Base-by-base conservation (phyloP, 306 rosid species). In the Prunus salicina region DNA sequence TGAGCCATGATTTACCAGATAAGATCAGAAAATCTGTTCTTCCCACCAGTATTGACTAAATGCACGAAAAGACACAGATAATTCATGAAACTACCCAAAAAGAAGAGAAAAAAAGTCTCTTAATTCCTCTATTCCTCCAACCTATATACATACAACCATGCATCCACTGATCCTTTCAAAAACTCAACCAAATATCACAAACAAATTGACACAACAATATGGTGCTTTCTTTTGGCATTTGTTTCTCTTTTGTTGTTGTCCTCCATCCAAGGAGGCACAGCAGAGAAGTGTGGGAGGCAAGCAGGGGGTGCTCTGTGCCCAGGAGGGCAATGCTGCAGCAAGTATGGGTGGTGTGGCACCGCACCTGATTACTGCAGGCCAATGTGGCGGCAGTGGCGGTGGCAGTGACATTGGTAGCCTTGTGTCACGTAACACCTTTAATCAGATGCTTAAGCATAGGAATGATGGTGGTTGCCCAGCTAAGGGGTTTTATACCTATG, bases 321-420 rank as follows among this genome's bases (percentile, higher is more conserved):
- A 0, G 87, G 86, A 2, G 87, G 87, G 2, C 25, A 56, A 3
- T 88, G 92, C 70, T 88, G 92, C 78, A 88, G 92, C 82, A 2
- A 82, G 28, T 84, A 6, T 8, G 92, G 92, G 27, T 88, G 89
- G 89, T 86, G 92, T n/a, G 88, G 92, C 32, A 16, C 72, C 12
- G 52, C 81, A 0, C 0, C 0, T 19, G 87, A 77, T 0, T 86
- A 83, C 78, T 88, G 92, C 43, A 62, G n/a, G 89, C 65, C 92
- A 86, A 25, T 88, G 92, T 8, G 25, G 53, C 0, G 14, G 76
- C 0, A 64, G 81, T 0, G 88, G 53, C 0, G 27, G 76, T 0
- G 67, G 81, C 0, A 64, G 83, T 0, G 88, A 70, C 65, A 78
- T 86, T 30, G 75, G 55, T 2, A 65, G 81, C 8, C 45, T 85